Percentiles rank a stretch among this genome's conserved stretches.
Evolutionary conservation across 1,284 basidiomycete genomes (phyloP).

Genomic region (Cerioporus squamosus): DNA sequence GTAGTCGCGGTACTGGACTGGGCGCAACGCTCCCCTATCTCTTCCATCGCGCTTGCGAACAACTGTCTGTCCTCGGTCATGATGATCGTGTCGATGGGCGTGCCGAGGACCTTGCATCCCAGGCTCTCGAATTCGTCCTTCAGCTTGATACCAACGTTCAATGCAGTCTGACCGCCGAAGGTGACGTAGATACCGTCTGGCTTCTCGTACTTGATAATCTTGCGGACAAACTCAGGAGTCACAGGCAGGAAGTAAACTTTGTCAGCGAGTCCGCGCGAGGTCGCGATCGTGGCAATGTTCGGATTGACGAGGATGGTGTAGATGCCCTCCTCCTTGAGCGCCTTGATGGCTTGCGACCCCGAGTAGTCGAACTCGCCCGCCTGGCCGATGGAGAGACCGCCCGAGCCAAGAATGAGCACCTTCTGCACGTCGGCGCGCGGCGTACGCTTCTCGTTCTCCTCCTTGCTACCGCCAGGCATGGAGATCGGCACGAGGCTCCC

Average conservation of each 20-base stretch:
- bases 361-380: slow-evolving; percentile 99
- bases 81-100: slow-evolving; percentile 97
- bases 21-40: slow-evolving; percentile 96
- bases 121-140: slow-evolving; percentile 92
- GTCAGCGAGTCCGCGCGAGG: slow-evolving; percentile 95
- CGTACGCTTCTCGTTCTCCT: slow-evolving; percentile 79
- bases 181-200: slow-evolving; percentile 99
- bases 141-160: slow-evolving; percentile 96
- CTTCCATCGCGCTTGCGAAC: slow-evolving; percentile 94
- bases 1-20: slow-evolving; percentile 87
- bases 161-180: slow-evolving; percentile 97
- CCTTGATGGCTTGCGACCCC: slow-evolving; percentile 98
- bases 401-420: slow-evolving; percentile 97
- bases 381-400: slow-evolving; percentile 97
- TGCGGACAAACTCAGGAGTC: slow-evolving; percentile 96
- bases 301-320: slow-evolving; percentile 99
- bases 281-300: slow-evolving; percentile 99
- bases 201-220: slow-evolving; percentile 98
- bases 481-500: slow-evolving; percentile 74
- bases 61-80: slow-evolving; percentile 96
- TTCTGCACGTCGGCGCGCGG: slow-evolving; percentile 88
- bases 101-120: slow-evolving; percentile 94
- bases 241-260: slow-evolving; percentile 99
- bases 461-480: slow-evolving; percentile 88
- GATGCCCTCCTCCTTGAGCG: slow-evolving; percentile 97